Evolutionary conservation across 371 early-diverging fungal genomes (phyloP).

Genomic region (Lichtheimia corymbifera): DNA sequence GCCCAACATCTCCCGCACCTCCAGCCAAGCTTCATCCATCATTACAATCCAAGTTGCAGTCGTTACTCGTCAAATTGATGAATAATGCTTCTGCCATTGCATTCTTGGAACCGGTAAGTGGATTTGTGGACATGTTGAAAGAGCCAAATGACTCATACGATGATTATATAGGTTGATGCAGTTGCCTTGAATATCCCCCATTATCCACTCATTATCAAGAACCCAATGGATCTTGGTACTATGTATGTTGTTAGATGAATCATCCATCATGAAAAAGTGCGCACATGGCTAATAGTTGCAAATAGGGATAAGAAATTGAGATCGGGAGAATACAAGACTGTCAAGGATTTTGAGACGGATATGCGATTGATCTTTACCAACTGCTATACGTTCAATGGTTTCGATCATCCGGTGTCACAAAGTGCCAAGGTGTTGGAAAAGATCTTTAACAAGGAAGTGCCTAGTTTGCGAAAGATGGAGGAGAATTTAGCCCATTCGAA

Average conservation of each 20-base stretch:
- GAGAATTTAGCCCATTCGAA: conserved; percentile 17
- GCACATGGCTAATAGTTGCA: too few relatives aligned
- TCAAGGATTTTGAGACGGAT: conserved; percentile 71
- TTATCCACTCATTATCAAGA: conserved; percentile 79
- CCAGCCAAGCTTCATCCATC: conserved; percentile 23
- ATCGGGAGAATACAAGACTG: conserved; percentile 49
- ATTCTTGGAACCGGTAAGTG: conserved; percentile 74
- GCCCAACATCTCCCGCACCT: conserved; percentile 1
- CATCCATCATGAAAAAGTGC: not conserved
- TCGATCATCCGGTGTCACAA: conserved; percentile 64
- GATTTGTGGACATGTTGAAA: not conserved
- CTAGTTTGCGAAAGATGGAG: conserved; percentile 26
- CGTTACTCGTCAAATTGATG: conserved; percentile 39
- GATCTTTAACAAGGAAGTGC: conserved; percentile 51
- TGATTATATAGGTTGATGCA: conserved; percentile 65
- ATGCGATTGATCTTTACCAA: conserved; percentile 80
- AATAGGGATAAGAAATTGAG: conserved; percentile 74
- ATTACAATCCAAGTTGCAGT: conserved; percentile 22
- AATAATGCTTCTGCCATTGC: conserved; percentile 43
- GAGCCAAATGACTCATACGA: not conserved
- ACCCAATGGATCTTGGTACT: conserved; percentile 83
- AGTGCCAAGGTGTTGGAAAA: conserved; percentile 60
- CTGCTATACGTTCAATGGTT: conserved; percentile 89
- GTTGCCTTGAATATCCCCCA: conserved; percentile 77
- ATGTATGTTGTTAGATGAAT: conserved; percentile 22